Evolutionary conservation across 257 asterid species (phyloP).

Genomic region (Fraxinus cuspidata): DNA sequence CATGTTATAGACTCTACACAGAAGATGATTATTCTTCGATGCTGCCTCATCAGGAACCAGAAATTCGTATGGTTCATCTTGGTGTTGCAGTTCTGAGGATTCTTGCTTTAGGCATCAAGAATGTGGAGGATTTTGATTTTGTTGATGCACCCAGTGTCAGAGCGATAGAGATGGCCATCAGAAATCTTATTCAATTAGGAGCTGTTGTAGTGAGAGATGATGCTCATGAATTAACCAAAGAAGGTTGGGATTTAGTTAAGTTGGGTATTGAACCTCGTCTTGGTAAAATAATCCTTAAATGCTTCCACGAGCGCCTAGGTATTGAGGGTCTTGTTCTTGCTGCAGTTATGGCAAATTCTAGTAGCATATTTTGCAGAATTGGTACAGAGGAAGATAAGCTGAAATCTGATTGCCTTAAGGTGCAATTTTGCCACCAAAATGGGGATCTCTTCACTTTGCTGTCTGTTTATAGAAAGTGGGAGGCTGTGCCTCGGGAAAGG

Average conservation of each 20-base stretch:
- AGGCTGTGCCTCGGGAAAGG: slow-evolving; percentile 48
- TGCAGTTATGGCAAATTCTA: slow-evolving; percentile 87
- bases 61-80: slow-evolving; percentile 86
- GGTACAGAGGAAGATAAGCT: slow-evolving; percentile 67
- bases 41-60: slow-evolving; percentile 83
- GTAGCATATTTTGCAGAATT: slow-evolving; percentile 89
- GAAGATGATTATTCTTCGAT: slow-evolving; percentile 63
- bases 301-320: slow-evolving; percentile 60
- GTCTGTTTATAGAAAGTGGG: slow-evolving; percentile 90
- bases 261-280: slow-evolving; percentile 95
- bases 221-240: slow-evolving; percentile 52
- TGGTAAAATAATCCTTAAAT: slow-evolving; percentile 73
- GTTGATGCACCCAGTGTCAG: slow-evolving; percentile 73
- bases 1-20: slow-evolving; percentile 74
- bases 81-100: slow-evolving; percentile 90
- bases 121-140: slow-evolving; percentile 72
- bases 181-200: slow-evolving; percentile 75
- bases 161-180: slow-evolving; percentile 77
- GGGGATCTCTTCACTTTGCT: slow-evolving; percentile 96
- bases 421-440: slow-evolving; percentile 77
- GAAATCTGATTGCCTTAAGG: slow-evolving; percentile 84
- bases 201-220: slow-evolving; percentile 49
- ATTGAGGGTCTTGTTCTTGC: slow-evolving; percentile 91
- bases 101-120: slow-evolving; percentile 77
- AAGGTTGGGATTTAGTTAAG: slow-evolving; percentile 71